Percentiles rank a stretch among this genome's conserved stretches.
Evolutionary conservation across 768 basidiomycete species (phyloP).

Genomic region (Trametes meyenii): DNA sequence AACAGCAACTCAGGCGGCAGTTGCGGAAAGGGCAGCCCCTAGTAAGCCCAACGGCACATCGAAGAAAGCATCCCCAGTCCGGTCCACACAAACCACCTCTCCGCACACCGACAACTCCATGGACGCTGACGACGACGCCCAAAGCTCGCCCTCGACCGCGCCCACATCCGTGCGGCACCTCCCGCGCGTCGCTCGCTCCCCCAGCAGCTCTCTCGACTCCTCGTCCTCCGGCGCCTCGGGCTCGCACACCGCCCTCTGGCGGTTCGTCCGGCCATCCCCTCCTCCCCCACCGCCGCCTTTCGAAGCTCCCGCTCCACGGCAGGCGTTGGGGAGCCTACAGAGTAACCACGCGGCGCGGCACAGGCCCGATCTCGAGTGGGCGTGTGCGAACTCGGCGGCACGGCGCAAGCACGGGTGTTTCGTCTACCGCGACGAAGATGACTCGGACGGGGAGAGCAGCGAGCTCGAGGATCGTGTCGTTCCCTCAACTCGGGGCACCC

Average conservation of each 20-base stretch:
- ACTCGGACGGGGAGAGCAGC: slow-evolving; percentile 22
- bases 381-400: slow-evolving; percentile 44
- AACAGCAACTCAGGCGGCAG: no score
- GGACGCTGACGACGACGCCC: slow-evolving; percentile 1
- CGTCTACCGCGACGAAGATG: slow-evolving; percentile 25
- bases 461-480: neutral
- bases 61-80: neutral
- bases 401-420: slow-evolving; percentile 33
- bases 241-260: slow-evolving; percentile 34
- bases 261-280: slow-evolving; percentile 33
- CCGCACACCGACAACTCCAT: slow-evolving; percentile 11
- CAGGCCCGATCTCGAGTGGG: slow-evolving; percentile 47
- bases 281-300: slow-evolving; percentile 25
- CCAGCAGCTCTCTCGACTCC: slow-evolving; percentile 14
- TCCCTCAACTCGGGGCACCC: neutral
- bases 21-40: no score
- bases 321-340: slow-evolving; percentile 1
- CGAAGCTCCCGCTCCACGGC: neutral
- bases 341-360: slow-evolving; percentile 9
- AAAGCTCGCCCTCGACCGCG: slow-evolving; percentile 1
- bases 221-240: slow-evolving; percentile 9
- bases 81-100: neutral
- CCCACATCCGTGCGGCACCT: slow-evolving; percentile 17
- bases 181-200: slow-evolving; percentile 11
- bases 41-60: no score